phyloP scores from a whole-genome alignment of 495 filamentous ascomycete genomes.

The Penicillium steckii region DNA sequence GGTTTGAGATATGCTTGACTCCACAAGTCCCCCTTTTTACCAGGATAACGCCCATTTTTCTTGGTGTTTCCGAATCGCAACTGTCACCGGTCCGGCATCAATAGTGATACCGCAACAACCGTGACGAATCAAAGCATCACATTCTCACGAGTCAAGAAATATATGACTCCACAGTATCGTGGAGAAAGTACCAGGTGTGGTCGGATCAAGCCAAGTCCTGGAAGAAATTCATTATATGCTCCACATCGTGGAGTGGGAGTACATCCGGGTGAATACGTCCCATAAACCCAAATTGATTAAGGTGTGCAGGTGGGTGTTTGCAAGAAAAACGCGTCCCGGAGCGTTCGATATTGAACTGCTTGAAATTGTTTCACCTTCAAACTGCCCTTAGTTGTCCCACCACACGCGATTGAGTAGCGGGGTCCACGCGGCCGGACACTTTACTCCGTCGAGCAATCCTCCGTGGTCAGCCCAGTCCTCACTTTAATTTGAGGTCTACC shows the following conservation, averaged over 20 bases:
- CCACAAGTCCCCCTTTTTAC: not conserved
- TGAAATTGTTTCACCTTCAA: conserved; percentile 22
- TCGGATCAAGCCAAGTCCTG: not conserved
- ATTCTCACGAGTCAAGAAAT: not conserved
- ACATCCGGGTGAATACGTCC: not conserved
- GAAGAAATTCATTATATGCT: not conserved
- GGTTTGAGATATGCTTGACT: not conserved
- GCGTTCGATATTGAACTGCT: conserved; percentile 10
- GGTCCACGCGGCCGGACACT: conserved; percentile 2
- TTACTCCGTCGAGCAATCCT: conserved; percentile 11
- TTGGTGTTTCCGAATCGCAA: conserved; percentile 7
- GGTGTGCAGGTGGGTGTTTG: not conserved
- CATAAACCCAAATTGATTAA: conserved; percentile 14
- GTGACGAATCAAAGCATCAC: conserved; percentile 1
- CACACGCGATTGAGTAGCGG: conserved; percentile 9
- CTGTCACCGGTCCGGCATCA: not conserved
- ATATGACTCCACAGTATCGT: not conserved
- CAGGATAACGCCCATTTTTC: not conserved
- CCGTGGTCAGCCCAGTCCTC: conserved; percentile 12
- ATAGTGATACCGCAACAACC: not conserved
- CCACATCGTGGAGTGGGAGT: not conserved
- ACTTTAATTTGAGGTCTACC: conserved; percentile 3
- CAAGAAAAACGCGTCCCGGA: conserved; percentile 1
- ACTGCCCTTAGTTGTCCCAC: conserved; percentile 15
- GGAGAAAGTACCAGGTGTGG: not conserved